Evolutionary conservation across 192 early-diverging fungal species (phyloP).

Genomic region (Coemansia sp.): DNA sequence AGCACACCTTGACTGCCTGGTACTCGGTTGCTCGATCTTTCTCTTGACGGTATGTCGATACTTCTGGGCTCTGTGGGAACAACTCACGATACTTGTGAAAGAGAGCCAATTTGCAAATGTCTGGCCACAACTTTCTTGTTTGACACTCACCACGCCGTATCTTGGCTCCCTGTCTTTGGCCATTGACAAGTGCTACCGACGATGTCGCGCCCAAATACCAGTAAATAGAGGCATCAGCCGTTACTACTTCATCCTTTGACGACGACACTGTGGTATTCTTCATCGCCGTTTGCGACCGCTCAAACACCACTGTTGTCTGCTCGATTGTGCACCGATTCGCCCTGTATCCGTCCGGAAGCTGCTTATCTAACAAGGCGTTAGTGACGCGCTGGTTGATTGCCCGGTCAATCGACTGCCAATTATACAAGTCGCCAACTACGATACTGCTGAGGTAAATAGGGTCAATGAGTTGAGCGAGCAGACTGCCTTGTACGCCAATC

Average conservation of each 20-base stretch:
- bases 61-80: neutral
- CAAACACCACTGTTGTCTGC: constrained; percentile 23
- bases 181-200: constrained; percentile 57
- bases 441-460: constrained; percentile 74
- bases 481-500: constrained; percentile 73
- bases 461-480: constrained; percentile 62
- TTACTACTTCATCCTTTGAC: constrained; percentile 11
- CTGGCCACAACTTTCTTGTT: constrained; percentile 22
- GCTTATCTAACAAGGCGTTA: neutral
- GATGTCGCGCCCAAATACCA: constrained; percentile 35
- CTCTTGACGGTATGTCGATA: constrained; percentile 26
- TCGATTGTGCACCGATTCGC: constrained; percentile 22
- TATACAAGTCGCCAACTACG: constrained; percentile 70
- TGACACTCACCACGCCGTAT: constrained; percentile 27
- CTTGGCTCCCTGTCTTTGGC: constrained; percentile 58
- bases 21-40: constrained; percentile 34
- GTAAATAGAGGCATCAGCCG: constrained; percentile 44
- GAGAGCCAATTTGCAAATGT: constrained; percentile 45
- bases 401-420: constrained; percentile 60
- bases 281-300: constrained; percentile 28
- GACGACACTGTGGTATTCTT: neutral
- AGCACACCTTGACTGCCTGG: constrained; percentile 20
- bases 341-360: constrained; percentile 11
- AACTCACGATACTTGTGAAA: constrained; percentile 3
- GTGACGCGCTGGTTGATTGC: constrained; percentile 63